Evolutionary conservation across 2,329 filamentous ascomycete species (phyloP), one percentile per base, ranked within the genome.

Genomic region (Xylaria sp.): DNA sequence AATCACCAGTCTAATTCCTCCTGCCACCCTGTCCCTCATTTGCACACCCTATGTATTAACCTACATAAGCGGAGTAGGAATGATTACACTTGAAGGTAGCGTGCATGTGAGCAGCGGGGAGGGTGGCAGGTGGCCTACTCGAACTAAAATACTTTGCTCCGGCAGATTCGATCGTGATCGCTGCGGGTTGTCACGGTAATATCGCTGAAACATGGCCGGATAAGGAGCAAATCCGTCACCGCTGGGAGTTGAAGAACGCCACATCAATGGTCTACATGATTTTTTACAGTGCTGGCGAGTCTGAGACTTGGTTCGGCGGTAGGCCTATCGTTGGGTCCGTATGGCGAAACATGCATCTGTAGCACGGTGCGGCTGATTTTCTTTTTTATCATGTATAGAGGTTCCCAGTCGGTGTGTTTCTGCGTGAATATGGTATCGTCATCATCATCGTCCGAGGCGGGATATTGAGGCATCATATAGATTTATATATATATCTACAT

Each of bases 341-440:
- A 60, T 58, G 28, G 10, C 33, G 56, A 67, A 54, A 69, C 67
- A 67, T 69, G 54, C 63, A 31, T 49, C 28, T 53, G 3, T 36
- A 58, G 48, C 2, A 23, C 33, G 40, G 23, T 42, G 48, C 31
- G 20, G 46, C 38, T 15, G 23, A 23, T 1, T 23, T 58, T 44
- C 6, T 54, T 59, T 59, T 59, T 54, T 7, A 17, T 42, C 33
- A 13, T 40, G 11, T 3, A 5, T 1, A 15, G 6, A n/a, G 28
- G 28, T 28, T 58, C 13, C 2, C 6, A 6, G 20, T 58, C 54
- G 54, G 38, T 58, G 54, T 42, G 20, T 26, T 28, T n/a, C 5
- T 15, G 11, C 6, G 1, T 17, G 23, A 2, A 56, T 6, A 6
- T 23, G 17, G 0, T 13, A 28, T 40, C 10, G 10, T 13, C 11